Evolutionary conservation across 768 basidiomycete genomes (phyloP), one percentile per base, ranked within the genome.

Genomic region (Russula brevipes): DNA sequence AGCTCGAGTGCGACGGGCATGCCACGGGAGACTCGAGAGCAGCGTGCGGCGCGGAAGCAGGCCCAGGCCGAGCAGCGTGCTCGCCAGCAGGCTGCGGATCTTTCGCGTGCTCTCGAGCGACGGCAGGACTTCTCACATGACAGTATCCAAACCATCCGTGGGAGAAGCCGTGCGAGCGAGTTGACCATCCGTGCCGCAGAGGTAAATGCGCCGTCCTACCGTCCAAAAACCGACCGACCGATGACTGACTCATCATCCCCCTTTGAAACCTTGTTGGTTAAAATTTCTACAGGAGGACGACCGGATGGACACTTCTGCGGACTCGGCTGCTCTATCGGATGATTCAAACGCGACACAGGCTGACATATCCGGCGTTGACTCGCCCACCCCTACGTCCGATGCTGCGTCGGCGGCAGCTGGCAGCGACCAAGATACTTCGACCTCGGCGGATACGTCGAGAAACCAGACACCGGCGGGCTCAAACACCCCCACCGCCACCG

Each of bases 1-100:
- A 88, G 86, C 68, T 79, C 87, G 0, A 85, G 88, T 57, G 89
- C 88, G 0, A 88, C 85, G 2, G 89, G 89, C 1, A 73, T 85
- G 64, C 87, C 86, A 14, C 76, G 89, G 57, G 91, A 93, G 75
- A 83, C 85, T 33, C 78, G 86, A 63, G 89, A 92, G 71, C 87
- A 89, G 69, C 76, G 90, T 10, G 77, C 83, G 39, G 86, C 83
- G 8, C 75, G 88, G 65, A 75, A 86, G 54, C 77, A 81, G 64
- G 85, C 84, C 5, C 77, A 79, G 64, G 70, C 76, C 4, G 84
- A 85, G 70, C 76, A 80, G 67, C 77, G 85, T 49, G 81, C 85
- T 69, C 76, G 85, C 52, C 85, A 87, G 55, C 84, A 84, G 64
- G 84, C 83, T 0, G 78, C 76, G 5, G 81, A 84, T 56, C 70